These are phyloP conservation scores for Meyerozyma elateridarum DNA, from an alignment of 1,139 yeast species.

Conservation along the genomic window DNA sequence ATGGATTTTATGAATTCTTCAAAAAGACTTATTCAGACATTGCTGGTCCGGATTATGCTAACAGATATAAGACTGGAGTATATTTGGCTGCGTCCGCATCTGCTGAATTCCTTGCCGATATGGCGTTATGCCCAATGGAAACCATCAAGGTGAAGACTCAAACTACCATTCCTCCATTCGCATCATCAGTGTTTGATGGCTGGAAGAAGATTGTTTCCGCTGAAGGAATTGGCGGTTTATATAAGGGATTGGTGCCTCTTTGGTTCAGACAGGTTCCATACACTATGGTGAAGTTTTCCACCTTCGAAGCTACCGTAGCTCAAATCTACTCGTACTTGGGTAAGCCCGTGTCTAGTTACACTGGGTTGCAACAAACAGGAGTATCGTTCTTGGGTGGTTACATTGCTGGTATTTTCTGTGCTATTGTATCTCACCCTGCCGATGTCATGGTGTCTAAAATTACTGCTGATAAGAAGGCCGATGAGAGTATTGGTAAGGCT, in stretches of 20 bases:
- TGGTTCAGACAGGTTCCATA: slow-evolving; percentile 96
- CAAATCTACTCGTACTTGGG: slow-evolving; percentile 54
- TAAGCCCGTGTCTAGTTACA: slow-evolving; percentile 35
- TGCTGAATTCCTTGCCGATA: slow-evolving; percentile 89
- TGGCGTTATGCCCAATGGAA: slow-evolving; percentile 87
- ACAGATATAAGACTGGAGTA: slow-evolving; percentile 65
- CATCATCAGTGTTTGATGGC: slow-evolving; percentile 59
- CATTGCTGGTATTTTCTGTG: slow-evolving; percentile 94
- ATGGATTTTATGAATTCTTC: slow-evolving; percentile 89
- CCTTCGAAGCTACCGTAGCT: slow-evolving; percentile 86
- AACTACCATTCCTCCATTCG: slow-evolving; percentile 83
- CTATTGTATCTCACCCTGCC: slow-evolving; percentile 92
- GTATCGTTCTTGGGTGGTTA: slow-evolving; percentile 93
- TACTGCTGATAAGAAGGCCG: slow-evolving; percentile 65
- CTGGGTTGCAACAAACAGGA: slow-evolving; percentile 73
- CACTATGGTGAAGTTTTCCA: slow-evolving; percentile 93
- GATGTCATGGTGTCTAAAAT: slow-evolving; percentile 95
- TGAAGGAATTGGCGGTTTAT: slow-evolving; percentile 70
- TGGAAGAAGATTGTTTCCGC: slow-evolving; percentile 57
- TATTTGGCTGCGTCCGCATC: slow-evolving; percentile 83
- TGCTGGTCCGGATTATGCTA: slow-evolving; percentile 61
- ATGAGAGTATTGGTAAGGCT: slow-evolving; percentile 65
- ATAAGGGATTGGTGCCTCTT: slow-evolving; percentile 83
- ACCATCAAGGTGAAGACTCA: slow-evolving; percentile 91
- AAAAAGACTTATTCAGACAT: slow-evolving; percentile 69